Percentiles rank a stretch among this genome's conserved stretches.
Evolutionary conservation across 176 grass and related monocot genomes (phyloP).

Genomic region (Carex myosuroides): DNA sequence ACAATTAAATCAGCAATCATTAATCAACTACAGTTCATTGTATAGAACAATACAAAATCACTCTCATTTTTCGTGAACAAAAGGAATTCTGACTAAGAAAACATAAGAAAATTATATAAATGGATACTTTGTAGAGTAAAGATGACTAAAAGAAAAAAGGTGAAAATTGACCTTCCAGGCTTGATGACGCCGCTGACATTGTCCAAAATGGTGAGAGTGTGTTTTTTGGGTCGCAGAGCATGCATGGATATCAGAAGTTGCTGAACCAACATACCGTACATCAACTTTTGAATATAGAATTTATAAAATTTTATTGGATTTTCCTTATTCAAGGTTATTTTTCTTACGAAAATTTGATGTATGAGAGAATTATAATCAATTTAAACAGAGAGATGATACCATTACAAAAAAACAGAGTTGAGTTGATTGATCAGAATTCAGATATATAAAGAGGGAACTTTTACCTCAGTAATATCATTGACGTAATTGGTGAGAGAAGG

Average conservation of each 20-base stretch:
- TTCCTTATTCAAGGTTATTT: neutral
- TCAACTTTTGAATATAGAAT: neutral
- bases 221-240: constrained; percentile 33
- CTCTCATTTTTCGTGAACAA: neutral
- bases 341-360: neutral
- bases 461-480: constrained; percentile 38
- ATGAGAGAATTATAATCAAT: neutral
- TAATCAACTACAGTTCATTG: neutral
- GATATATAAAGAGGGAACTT: neutral
- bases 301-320: neutral
- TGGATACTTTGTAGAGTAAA: neutral
- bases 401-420: neutral
- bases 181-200: constrained; percentile 40
- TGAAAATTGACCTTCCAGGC: constrained; percentile 53
- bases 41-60: neutral
- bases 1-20: neutral
- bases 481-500: constrained; percentile 53
- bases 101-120: neutral
- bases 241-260: constrained; percentile 34
- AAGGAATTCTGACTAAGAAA: neutral
- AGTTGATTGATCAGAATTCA: neutral
- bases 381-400: neutral
- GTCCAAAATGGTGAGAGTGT: constrained; percentile 53
- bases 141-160: neutral
- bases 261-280: constrained; percentile 11